Evolutionary conservation across 1,284 basidiomycete genomes (phyloP).

Genomic region (Cutaneotrichosporon cavernicola): DNA sequence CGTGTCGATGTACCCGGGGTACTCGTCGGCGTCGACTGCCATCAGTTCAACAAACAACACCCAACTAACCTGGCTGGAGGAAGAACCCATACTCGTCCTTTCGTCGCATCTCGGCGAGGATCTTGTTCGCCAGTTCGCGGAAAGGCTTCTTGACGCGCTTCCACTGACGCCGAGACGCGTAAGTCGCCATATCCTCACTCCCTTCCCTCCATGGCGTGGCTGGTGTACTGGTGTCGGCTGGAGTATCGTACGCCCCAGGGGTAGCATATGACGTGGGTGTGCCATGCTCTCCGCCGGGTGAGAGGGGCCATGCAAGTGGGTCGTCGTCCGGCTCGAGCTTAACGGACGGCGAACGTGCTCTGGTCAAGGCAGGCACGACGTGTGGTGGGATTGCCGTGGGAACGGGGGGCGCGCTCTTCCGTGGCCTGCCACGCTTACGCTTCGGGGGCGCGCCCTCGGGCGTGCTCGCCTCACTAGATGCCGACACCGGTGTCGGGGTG

Average conservation of each 20-base stretch:
- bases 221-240: slow-evolving; percentile 1
- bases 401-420: slow-evolving; percentile 14
- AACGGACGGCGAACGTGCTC: slow-evolving; percentile 5
- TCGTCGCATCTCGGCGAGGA: slow-evolving; percentile 42
- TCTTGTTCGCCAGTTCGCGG: slow-evolving; percentile 42
- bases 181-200: slow-evolving; percentile 15
- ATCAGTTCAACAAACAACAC: neutral
- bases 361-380: slow-evolving; percentile 5
- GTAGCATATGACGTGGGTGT: neutral
- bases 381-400: slow-evolving; percentile 26
- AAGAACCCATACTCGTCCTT: slow-evolving; percentile 52
- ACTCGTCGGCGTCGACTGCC: slow-evolving; percentile 44
- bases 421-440: slow-evolving; percentile 20
- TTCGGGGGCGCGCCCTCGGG: slow-evolving; percentile 12
- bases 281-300: slow-evolving; percentile 12
- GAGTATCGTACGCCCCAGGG: slow-evolving; percentile 6
- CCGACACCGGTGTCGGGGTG: slow-evolving; percentile 17
- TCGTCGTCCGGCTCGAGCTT: slow-evolving; percentile 24
- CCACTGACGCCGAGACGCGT: slow-evolving; percentile 30
- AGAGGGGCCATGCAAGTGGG: slow-evolving; percentile 23
- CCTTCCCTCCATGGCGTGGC: slow-evolving; percentile 13
- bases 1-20: slow-evolving; percentile 46
- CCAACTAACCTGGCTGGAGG: slow-evolving; percentile 37
- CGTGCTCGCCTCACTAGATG: slow-evolving; percentile 19
- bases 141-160: slow-evolving; percentile 45